A percentile compares a stretch with the other conserved stretches of the same genome.
phyloP scores from a whole-genome alignment of 805 yeast genomes.

The Yarrowia sp. region DNA sequence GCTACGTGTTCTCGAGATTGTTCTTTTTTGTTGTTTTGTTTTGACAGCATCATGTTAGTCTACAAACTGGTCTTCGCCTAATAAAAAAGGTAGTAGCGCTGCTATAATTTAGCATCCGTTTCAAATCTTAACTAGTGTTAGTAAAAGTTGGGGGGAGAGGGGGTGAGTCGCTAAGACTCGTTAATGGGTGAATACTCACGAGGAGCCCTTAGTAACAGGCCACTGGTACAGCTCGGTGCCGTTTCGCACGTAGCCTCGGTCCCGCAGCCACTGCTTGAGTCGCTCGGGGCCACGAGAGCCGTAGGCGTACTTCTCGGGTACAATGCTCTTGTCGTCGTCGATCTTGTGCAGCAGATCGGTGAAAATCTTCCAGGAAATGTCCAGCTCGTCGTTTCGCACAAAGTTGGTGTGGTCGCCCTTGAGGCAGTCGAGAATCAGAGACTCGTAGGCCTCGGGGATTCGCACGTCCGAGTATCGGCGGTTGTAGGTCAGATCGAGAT shows the following conservation, averaged over 20 bases:
- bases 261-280: conserved; percentile 57
- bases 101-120: conserved; percentile 26
- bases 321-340: conserved; percentile 61
- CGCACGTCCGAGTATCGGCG: conserved; percentile 80
- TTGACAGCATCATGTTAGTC: conserved; percentile 13
- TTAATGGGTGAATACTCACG: conserved; percentile 27
- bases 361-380: conserved; percentile 86
- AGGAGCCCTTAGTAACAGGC: conserved; percentile 54
- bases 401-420: conserved; percentile 95
- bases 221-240: conserved; percentile 73
- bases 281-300: conserved; percentile 87
- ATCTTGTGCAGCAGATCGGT: conserved; percentile 83
- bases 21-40: too few relatives aligned
- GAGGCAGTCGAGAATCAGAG: conserved; percentile 85
- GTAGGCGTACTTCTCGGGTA: conserved; percentile 68
- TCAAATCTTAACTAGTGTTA: conserved; percentile 25
- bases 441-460: conserved; percentile 98
- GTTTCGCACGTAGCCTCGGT: conserved; percentile 71
- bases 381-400: conserved; percentile 96
- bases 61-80: conserved; percentile 11
- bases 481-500: conserved; percentile 83
- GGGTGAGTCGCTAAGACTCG: not conserved
- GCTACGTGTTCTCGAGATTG: too few relatives aligned
- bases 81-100: conserved; percentile 11
- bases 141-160: not conserved